Evolutionary conservation across 2,329 filamentous ascomycete species (phyloP), one percentile per base, ranked within the genome.

Genomic region (Epichloe aotearoae): DNA sequence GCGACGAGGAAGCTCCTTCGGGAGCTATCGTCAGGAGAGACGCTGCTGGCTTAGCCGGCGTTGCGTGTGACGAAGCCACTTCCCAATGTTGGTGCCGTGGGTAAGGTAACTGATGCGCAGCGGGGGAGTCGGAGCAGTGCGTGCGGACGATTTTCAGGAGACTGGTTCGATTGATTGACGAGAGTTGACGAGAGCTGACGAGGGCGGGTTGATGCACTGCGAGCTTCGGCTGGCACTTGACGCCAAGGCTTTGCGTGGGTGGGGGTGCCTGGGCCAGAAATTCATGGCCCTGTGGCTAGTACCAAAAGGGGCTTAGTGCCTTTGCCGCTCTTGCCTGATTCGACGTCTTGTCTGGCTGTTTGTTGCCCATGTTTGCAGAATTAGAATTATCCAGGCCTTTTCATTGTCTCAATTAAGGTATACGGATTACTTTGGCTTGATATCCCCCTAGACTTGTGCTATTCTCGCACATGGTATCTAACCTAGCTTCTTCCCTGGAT

Each of bases 1-100:
- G 70, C 71, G 72, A 59, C 57, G 58, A 57, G 54, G 46, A 54
- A 52, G 50, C 52, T 52, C 50, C 50, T 51, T 23, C 8, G 26
- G 41, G 41, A 52, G 50, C 50, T 37, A 36, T 44, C 47, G 33
- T 34, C 40, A 49, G 47, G 40, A 37, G 19, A 38, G 41, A 49
- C 11, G 40, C 33, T 26, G 38, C 33, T 26, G 30, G 39, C 41
- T 52, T 42, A 17, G 37, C 5, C 17, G 8, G 39, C 33, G 10
- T 33, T n/a, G 34, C 15, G 23, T 5, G 12, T 30, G n/a, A 23
- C 19, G 20, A 37, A 15, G 48, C 36, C 26, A 19, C 42, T 40
- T n/a, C 23, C 5, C 30, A 19, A 12, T 43, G 40, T 8, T 12
- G 30, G 3, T 17, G 26, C 39, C 17, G 30, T 2, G 19, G 14